These are phyloP conservation scores for Pulveroboletus sp. DNA, from an alignment of 768 basidiomycete species.

Conservation along the genomic window DNA sequence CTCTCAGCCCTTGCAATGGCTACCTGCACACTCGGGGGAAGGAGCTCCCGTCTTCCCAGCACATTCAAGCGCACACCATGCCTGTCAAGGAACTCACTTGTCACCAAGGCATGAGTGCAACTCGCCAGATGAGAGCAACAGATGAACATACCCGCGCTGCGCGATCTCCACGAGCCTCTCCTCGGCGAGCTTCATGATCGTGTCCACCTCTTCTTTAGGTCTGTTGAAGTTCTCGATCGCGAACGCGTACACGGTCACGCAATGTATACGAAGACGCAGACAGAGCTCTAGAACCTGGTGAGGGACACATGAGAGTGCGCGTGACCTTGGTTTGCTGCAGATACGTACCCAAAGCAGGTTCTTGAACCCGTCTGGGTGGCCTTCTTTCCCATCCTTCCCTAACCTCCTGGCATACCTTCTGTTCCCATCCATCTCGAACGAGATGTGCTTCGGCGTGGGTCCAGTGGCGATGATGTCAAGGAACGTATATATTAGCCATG, in stretches of 20 bases:
- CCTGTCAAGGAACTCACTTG: slow-evolving; percentile 73
- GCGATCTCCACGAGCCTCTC: slow-evolving; percentile 74
- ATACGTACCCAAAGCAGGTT: slow-evolving; percentile 69
- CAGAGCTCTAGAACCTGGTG: slow-evolving; percentile 83
- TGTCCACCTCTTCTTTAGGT: slow-evolving; percentile 76
- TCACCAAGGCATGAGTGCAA: background rate
- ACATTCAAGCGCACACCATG: slow-evolving; percentile 84
- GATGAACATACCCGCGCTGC: slow-evolving; percentile 61
- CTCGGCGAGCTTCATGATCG: slow-evolving; percentile 82
- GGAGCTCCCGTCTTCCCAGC: slow-evolving; percentile 67
- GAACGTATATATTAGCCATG: slow-evolving; percentile 39
- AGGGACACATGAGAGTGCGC: background rate
- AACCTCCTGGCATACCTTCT: slow-evolving; percentile 76
- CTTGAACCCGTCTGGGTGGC: slow-evolving; percentile 81
- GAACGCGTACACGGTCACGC: slow-evolving; percentile 96
- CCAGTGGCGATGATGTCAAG: slow-evolving; percentile 71
- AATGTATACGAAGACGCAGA: slow-evolving; percentile 68
- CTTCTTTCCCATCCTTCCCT: slow-evolving; percentile 62
- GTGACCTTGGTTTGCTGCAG: background rate
- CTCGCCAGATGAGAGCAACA: background rate
- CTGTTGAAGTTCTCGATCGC: slow-evolving; percentile 96
- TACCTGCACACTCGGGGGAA: slow-evolving; percentile 70
- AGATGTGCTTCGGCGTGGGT: slow-evolving; percentile 85
- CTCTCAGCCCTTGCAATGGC: slow-evolving; percentile 69
- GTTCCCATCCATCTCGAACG: slow-evolving; percentile 98